Evolutionary conservation across 257 asterid genomes (phyloP).

Genomic region (Knoxia roxburghii): DNA sequence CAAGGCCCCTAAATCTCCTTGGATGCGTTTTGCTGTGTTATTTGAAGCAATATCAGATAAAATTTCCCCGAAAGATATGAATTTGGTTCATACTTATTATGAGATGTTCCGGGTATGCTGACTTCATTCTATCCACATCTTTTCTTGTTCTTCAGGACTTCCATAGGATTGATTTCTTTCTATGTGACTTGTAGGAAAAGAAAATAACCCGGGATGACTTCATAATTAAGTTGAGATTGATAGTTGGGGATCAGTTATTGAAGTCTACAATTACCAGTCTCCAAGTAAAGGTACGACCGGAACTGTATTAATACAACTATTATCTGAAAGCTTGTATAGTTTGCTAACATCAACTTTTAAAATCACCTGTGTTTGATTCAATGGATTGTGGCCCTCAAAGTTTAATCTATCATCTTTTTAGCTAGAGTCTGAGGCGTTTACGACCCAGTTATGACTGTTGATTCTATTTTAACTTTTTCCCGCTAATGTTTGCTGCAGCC

Average conservation of each 20-base stretch:
- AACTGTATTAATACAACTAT: background rate
- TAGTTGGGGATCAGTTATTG: constrained; percentile 34
- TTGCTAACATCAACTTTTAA: too few relatives aligned
- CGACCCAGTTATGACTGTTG: background rate
- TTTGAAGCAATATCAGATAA: constrained; percentile 30
- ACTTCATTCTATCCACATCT: background rate
- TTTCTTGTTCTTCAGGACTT: background rate
- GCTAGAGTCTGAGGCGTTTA: background rate
- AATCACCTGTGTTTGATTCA: too few relatives aligned
- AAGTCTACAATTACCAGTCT: constrained; percentile 26
- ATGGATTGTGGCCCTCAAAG: too few relatives aligned
- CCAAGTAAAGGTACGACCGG: constrained; percentile 22
- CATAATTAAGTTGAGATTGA: constrained; percentile 30
- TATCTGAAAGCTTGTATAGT: too few relatives aligned
- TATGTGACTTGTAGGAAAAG: constrained; percentile 19
- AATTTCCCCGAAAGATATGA: constrained; percentile 23
- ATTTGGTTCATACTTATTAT: constrained; percentile 26
- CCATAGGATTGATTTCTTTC: background rate
- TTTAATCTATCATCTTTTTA: background rate
- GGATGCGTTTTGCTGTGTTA: constrained; percentile 36
- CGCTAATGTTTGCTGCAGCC: constrained; percentile 16
- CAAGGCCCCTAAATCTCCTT: constrained; percentile 36
- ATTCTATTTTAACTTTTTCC: background rate
- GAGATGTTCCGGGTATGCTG: constrained; percentile 32
- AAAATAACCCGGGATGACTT: constrained; percentile 30